A percentile compares a stretch with the other conserved stretches of the same genome.
phyloP scores from a whole-genome alignment of 805 yeast genomes.

The Ogataea corticis region DNA sequence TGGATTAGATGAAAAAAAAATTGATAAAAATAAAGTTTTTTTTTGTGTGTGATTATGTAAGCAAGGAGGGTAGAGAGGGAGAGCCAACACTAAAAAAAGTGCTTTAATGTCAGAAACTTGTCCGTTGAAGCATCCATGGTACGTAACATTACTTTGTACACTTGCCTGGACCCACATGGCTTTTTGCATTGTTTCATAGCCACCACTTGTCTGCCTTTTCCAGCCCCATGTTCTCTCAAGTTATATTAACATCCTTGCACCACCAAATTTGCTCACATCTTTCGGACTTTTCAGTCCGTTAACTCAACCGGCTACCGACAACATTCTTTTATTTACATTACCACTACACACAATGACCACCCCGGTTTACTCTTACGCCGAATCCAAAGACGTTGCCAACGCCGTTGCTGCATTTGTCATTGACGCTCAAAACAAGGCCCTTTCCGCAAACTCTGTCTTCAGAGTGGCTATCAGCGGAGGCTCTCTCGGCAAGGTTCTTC shows the following conservation, averaged over 20 bases:
- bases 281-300: constrained; percentile 2
- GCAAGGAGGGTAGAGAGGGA: background rate
- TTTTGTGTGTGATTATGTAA: background rate
- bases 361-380: constrained; percentile 48
- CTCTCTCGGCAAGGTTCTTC: constrained; percentile 73
- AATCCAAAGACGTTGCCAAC: constrained; percentile 59
- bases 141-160: too few species aligned
- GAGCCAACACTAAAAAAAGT: too few species aligned
- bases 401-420: constrained; percentile 67
- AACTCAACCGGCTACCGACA: too few species aligned
- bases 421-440: constrained; percentile 59
- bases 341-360: constrained; percentile 22
- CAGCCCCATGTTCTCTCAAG: too few species aligned
- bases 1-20: too few species aligned
- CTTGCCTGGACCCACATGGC: too few species aligned
- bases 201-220: too few species aligned
- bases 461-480: constrained; percentile 90
- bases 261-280: constrained; percentile 1
- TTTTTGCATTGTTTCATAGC: too few species aligned
- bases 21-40: background rate
- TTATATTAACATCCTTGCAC: constrained; percentile 4
- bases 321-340: background rate
- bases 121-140: too few species aligned
- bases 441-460: constrained; percentile 48
- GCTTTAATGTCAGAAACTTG: too few species aligned